Conservation (phyloP, 495 filamentous ascomycete species). For the Talaromyces liani region DNA sequence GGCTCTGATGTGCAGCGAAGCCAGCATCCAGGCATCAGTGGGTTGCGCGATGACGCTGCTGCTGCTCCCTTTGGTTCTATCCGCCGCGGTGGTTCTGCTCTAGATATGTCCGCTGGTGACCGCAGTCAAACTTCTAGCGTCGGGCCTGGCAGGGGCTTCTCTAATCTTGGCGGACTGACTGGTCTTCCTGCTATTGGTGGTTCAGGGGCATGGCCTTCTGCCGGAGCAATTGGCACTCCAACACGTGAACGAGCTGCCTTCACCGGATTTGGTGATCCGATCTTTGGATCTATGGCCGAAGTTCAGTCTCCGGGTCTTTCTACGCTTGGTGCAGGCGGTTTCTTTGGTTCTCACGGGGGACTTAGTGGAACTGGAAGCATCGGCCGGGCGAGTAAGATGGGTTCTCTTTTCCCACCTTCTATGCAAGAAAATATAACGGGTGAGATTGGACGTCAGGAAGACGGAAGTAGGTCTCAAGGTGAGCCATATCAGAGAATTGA, state of each 20-base stretch:
- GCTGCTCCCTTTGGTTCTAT: conserved; percentile 40
- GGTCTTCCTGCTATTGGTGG: conserved; percentile 53
- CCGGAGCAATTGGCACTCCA: conserved; percentile 60
- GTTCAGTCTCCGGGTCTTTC: conserved; percentile 67
- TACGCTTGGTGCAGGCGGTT: conserved; percentile 48
- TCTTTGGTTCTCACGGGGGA: conserved; percentile 43
- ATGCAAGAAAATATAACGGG: conserved; percentile 83
- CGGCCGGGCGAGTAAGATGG: conserved; percentile 73
- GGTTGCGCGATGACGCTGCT: conserved; percentile 42
- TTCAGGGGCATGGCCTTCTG: conserved; percentile 55
- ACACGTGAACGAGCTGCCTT: conserved; percentile 63
- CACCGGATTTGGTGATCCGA: conserved; percentile 61
- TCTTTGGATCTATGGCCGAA: conserved; percentile 66
- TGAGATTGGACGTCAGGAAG: conserved; percentile 44
- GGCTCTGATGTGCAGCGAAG: conserved; percentile 48
- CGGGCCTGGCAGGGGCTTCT: conserved; percentile 62
- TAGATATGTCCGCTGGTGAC: conserved; percentile 63
- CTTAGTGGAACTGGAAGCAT: conserved; percentile 44
- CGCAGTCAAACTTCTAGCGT: conserved; percentile 85
- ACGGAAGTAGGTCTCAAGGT: conserved; percentile 21
- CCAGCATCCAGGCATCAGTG: conserved; percentile 51
- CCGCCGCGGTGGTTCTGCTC: conserved; percentile 42
- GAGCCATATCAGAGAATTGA: conserved; percentile 4
- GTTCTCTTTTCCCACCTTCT: conserved; percentile 74
- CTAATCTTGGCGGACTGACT: conserved; percentile 54